Conservation (phyloP, 179 eudicot genomes). For the Corrigiola litoralis region DNA sequence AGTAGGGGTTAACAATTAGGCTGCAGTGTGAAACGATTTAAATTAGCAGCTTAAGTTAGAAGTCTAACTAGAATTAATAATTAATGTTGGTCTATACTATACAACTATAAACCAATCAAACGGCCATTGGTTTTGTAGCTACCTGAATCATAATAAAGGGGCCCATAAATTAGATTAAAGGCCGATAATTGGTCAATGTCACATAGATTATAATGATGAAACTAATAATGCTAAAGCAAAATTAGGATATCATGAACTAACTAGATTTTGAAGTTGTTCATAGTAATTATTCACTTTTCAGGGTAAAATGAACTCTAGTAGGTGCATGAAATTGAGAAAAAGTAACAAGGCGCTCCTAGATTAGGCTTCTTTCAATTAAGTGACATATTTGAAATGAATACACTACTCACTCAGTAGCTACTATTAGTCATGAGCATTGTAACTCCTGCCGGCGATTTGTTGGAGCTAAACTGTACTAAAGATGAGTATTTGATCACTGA, state of each 20-base stretch:
- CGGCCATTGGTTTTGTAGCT: constrained; percentile 31
- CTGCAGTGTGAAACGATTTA: not conserved
- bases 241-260: constrained; percentile 15
- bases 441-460: too few species aligned
- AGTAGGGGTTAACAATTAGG: not conserved
- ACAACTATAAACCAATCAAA: constrained; percentile 14
- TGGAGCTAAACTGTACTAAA: too few species aligned
- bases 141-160: constrained; percentile 31
- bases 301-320: not conserved
- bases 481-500: too few species aligned
- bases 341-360: too few species aligned
- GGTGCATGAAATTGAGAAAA: not conserved
- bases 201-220: constrained; percentile 13
- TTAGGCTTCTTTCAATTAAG: not conserved
- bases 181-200: constrained; percentile 24
- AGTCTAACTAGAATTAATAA: not conserved
- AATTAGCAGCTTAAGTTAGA: not conserved
- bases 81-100: not conserved
- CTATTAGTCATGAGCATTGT: too few species aligned
- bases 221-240: constrained; percentile 1
- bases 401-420: too few species aligned
- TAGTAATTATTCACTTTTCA: not conserved
- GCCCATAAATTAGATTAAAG: not conserved
- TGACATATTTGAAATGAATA: too few species aligned
- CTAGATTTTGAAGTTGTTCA: constrained; percentile 17